These are phyloP conservation scores for Gaillardinia entomophila DNA, from an alignment of 805 yeast species.

Conservation along the genomic window DNA sequence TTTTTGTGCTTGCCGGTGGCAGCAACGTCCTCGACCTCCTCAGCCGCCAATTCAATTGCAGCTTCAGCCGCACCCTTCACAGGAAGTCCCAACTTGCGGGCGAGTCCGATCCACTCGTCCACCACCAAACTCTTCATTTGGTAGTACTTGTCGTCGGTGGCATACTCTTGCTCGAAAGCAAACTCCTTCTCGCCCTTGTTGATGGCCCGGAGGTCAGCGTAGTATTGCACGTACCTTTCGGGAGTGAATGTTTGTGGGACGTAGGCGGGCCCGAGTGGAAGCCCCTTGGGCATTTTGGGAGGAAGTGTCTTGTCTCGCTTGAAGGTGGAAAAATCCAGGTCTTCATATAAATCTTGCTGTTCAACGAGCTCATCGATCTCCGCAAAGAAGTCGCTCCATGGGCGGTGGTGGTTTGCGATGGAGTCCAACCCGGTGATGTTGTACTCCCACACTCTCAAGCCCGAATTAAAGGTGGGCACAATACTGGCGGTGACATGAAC, in stretches of 20 bases:
- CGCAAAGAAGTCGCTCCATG: slow-evolving; percentile 58
- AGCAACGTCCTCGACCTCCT: slow-evolving; percentile 4
- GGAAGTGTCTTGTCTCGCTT: slow-evolving; percentile 58
- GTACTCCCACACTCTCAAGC: slow-evolving; percentile 82
- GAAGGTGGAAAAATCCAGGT: slow-evolving; percentile 12
- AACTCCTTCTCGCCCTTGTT: slow-evolving; percentile 44
- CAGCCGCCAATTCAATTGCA: slow-evolving; percentile 3
- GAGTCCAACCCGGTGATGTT: slow-evolving; percentile 54
- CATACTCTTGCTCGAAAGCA: slow-evolving; percentile 59
- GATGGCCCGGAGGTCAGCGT: slow-evolving; percentile 51
- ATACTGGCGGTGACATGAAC: slow-evolving; percentile 69
- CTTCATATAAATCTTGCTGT: slow-evolving; percentile 16
- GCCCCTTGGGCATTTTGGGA: slow-evolving; percentile 46
- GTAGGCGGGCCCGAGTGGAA: slow-evolving; percentile 72
- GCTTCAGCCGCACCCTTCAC: slow-evolving; percentile 9
- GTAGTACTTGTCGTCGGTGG: slow-evolving; percentile 58
- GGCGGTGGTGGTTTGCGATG: slow-evolving; percentile 10
- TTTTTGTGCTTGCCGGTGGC: slow-evolving; percentile 3
- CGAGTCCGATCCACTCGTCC: slow-evolving; percentile 56
- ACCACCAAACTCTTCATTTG: slow-evolving; percentile 52
- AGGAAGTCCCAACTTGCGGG: slow-evolving; percentile 47
- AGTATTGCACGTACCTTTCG: slow-evolving; percentile 65
- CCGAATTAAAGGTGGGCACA: slow-evolving; percentile 82
- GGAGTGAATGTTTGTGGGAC: slow-evolving; percentile 69
- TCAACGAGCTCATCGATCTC: slow-evolving; percentile 34